Conservation (phyloP, 1,284 basidiomycete species). For the Apiotrichum veenhuisii region DNA sequence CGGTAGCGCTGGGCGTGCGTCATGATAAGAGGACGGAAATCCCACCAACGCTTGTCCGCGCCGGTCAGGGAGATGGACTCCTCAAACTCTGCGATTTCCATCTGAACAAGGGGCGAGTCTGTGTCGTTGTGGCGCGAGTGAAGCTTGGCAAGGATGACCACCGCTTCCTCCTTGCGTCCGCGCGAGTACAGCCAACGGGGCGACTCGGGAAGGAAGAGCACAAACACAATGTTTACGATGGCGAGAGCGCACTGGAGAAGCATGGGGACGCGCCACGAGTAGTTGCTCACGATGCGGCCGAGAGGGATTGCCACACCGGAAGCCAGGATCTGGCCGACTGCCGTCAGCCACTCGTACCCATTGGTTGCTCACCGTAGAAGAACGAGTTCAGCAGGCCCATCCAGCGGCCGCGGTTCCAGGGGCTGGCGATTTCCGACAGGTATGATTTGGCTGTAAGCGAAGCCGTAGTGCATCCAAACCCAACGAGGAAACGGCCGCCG, state of each 20-base stretch:
- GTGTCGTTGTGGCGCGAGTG: slow-evolving; percentile 55
- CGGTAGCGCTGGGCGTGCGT: slow-evolving; percentile 54
- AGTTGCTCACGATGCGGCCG: slow-evolving; percentile 50
- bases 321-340: slow-evolving; percentile 56
- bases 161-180: slow-evolving; percentile 20
- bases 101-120: slow-evolving; percentile 55
- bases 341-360: background rate
- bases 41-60: slow-evolving; percentile 53
- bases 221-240: slow-evolving; percentile 52
- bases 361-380: slow-evolving; percentile 48
- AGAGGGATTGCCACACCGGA: slow-evolving; percentile 58
- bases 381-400: slow-evolving; percentile 53
- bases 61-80: slow-evolving; percentile 50
- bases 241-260: slow-evolving; percentile 55
- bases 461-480: slow-evolving; percentile 49
- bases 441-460: slow-evolving; percentile 55
- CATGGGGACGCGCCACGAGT: slow-evolving; percentile 56
- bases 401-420: slow-evolving; percentile 56
- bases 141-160: slow-evolving; percentile 31
- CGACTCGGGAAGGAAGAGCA: slow-evolving; percentile 47
- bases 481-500: slow-evolving; percentile 56
- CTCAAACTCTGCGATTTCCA: slow-evolving; percentile 58
- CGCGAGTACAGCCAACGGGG: slow-evolving; percentile 53
- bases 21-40: slow-evolving; percentile 56
- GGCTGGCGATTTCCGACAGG: slow-evolving; percentile 55